Evolutionary conservation across 805 yeast genomes (phyloP).

Genomic region (Candida awuae): DNA sequence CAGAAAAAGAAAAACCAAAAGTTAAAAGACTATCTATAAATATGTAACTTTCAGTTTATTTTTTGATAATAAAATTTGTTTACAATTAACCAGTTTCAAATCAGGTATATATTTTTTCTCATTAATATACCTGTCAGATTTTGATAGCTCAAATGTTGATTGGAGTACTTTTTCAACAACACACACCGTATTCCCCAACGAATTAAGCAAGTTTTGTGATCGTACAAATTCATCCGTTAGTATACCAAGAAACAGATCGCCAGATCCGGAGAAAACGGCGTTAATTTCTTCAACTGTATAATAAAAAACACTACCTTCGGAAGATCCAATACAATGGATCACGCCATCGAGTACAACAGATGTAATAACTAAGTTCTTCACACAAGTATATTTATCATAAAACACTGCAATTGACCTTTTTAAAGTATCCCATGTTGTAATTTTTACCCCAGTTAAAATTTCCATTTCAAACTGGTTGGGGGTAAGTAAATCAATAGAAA

Average conservation of each 20-base stretch:
- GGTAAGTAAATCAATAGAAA: conserved; percentile 42
- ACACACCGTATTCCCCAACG: conserved; percentile 34
- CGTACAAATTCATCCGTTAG: conserved; percentile 42
- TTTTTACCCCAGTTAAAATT: conserved; percentile 39
- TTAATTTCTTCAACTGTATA: conserved; percentile 41
- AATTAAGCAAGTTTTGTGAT: conserved; percentile 20
- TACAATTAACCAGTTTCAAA: conserved; percentile 37
- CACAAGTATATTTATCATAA: conserved; percentile 32
- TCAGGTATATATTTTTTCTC: conserved; percentile 32
- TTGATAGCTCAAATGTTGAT: conserved; percentile 29
- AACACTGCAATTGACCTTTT: conserved; percentile 35
- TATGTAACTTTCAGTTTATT: no score
- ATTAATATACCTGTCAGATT: conserved; percentile 6
- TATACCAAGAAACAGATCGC: conserved; percentile 63
- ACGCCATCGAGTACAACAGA: conserved; percentile 35
- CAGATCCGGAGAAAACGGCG: conserved; percentile 66
- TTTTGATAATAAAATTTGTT: conserved; percentile 22
- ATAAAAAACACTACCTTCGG: conserved; percentile 24
- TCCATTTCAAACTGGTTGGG: conserved; percentile 78
- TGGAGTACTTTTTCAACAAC: conserved; percentile 36
- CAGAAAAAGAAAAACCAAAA: no score
- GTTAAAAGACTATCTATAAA: no score
- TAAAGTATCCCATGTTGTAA: conserved; percentile 33
- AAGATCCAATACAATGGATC: conserved; percentile 37
- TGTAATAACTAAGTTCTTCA: conserved; percentile 50